A percentile compares a stretch with the other conserved stretches of the same genome.
Conservation (phyloP, 257 asterid species). For the Ilex asprella region DNA sequence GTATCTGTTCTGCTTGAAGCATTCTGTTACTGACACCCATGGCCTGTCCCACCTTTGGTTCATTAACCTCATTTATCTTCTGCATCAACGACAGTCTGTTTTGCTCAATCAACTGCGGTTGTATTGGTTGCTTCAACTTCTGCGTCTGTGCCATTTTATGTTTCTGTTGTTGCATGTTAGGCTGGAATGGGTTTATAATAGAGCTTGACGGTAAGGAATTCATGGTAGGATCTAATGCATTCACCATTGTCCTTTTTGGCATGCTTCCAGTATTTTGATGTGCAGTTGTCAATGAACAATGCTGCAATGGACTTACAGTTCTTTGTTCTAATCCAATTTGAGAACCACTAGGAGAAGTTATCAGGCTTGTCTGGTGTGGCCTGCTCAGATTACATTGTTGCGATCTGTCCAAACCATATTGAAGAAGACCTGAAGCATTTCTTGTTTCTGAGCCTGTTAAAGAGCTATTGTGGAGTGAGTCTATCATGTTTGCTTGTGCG, state of each 20-base stretch:
- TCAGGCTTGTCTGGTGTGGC: constrained; percentile 14
- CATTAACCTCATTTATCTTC: constrained; percentile 19
- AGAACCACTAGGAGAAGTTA: constrained; percentile 9
- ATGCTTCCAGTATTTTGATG: constrained; percentile 9
- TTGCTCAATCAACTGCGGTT: constrained; percentile 17
- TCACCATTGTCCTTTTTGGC: constrained; percentile 15
- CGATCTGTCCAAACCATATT: constrained; percentile 14
- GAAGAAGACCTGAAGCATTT: constrained; percentile 12
- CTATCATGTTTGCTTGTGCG: constrained; percentile 13
- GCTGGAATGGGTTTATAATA: constrained; percentile 7
- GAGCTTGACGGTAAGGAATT: constrained; percentile 10
- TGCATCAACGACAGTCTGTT: constrained; percentile 27
- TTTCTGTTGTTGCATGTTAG: constrained; percentile 16
- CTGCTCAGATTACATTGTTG: constrained; percentile 6
- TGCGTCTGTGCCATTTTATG: constrained; percentile 13
- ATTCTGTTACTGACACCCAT: constrained; percentile 19
- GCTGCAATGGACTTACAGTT: constrained; percentile 18
- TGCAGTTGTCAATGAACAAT: constrained; percentile 12
- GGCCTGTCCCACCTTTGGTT: constrained; percentile 13
- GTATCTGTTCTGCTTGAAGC: neutral
- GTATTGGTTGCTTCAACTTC: constrained; percentile 24
- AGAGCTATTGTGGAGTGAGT: constrained; percentile 21
- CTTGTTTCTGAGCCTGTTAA: constrained; percentile 13
- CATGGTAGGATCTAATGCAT: constrained; percentile 19
- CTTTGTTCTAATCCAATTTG: constrained; percentile 20